Percentiles rank a stretch among this genome's conserved stretches.
These are phyloP conservation scores for Xylariaceae sp. DNA, from an alignment of 2,329 filamentous ascomycete species.

Conservation along the genomic window DNA sequence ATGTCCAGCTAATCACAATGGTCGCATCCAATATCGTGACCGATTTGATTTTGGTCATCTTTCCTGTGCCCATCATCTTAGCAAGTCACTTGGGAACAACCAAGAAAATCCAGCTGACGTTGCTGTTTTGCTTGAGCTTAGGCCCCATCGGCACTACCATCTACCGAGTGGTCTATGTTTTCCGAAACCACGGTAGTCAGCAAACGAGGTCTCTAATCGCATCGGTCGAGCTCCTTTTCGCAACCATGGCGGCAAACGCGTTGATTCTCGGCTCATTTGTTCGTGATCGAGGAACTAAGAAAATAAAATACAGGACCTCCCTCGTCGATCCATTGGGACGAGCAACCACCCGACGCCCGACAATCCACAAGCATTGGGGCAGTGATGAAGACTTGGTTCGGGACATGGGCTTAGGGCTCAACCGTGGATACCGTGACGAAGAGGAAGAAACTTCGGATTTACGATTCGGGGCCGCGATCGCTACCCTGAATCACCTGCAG, in stretches of 20 bases:
- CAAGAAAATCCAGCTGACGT: conserved; percentile 71
- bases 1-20: conserved; percentile 82
- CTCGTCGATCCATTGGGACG: conserved; percentile 58
- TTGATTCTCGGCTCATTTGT: conserved; percentile 90
- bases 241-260: conserved; percentile 79
- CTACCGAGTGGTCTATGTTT: conserved; percentile 75
- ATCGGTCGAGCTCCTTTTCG: conserved; percentile 84
- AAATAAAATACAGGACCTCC: conserved; percentile 70
- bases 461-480: conserved; percentile 34
- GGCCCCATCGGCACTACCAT: conserved; percentile 72
- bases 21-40: conserved; percentile 84
- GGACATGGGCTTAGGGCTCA: conserved; percentile 66
- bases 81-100: conserved; percentile 68
- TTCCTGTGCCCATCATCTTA: conserved; percentile 84
- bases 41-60: conserved; percentile 78
- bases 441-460: conserved; percentile 17
- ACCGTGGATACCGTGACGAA: conserved; percentile 44
- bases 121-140: conserved; percentile 80
- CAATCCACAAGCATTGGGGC: conserved; percentile 65
- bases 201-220: conserved; percentile 85
- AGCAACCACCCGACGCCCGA: conserved; percentile 40
- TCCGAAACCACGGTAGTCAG: conserved; percentile 65
- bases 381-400: conserved; percentile 88
- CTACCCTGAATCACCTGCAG: conserved; percentile 43
- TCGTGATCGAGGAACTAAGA: conserved; percentile 84